Evolutionary conservation across 2,329 filamentous ascomycete genomes (phyloP), one percentile per base, ranked within the genome.

Genomic region (Alternaria sp.): DNA sequence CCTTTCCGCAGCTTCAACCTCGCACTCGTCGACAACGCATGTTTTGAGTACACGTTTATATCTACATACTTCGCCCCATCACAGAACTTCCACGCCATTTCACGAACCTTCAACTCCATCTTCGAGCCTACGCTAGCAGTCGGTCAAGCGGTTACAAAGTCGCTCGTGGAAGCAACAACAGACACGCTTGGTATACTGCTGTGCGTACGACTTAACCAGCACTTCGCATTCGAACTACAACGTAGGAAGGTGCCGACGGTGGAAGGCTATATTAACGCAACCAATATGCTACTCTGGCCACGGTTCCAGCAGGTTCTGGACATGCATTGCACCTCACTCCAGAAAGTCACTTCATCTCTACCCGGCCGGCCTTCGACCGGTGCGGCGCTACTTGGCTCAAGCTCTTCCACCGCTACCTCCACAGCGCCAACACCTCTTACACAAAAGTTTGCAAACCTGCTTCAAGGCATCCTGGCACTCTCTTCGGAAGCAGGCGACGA

Each of bases 1-100:
- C 91, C 93, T 0, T 99, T 99, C 79, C 90, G 93, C 44, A 94
- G 97, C 76, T 97, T 97, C 83, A 98, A 98, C 75, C 87, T 97
- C 49, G 95, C 96, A 0, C 85, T 99, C 19, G 87, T 97, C 66
- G 96, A 99, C 81, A 99, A 99, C 72, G 91, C 93, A 1, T 94
- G 92, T 2, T 92, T 94, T 32, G 96, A 99, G 79, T 99, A 98
- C 81, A 93, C 92, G 3, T 98, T 99, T 77, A 86, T 98, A 59
- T 92, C 92, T 1, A 87, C 92, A 15, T 97, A 97, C 83, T 98
- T 99, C 83, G 88, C 91, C 8, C 90, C 93, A 0, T 86, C 91
- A 11, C 84, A 93, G 30, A 90, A 90, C 9, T 92, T 91, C 73
- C 86, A 93, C 15, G 86, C 90, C 58, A 91, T 97, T 52, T 93